A percentile compares a stretch with the other conserved stretches of the same genome.
Evolutionary conservation across 1,139 yeast genomes (phyloP).

Genomic region (Yamadazyma mexicana): DNA sequence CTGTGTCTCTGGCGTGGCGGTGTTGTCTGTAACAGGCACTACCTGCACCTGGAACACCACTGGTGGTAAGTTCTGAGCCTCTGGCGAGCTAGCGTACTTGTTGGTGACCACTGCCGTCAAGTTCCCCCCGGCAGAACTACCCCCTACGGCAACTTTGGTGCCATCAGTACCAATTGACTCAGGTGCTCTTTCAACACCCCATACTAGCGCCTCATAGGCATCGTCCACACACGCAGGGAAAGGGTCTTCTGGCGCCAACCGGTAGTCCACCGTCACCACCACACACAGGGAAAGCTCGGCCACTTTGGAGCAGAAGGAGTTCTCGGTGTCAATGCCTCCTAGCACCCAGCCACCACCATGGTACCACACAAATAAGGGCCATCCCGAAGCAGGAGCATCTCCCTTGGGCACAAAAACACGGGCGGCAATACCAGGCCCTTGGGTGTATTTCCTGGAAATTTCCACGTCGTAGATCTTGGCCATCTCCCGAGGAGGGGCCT

Average conservation of each 20-base stretch:
- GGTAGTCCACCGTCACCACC: constrained; percentile 42
- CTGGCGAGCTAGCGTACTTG: constrained; percentile 29
- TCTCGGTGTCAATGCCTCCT: constrained; percentile 47
- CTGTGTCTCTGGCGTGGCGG: constrained; percentile 39
- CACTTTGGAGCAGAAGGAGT: constrained; percentile 44
- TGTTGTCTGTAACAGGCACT: constrained; percentile 52
- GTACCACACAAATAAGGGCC: constrained; percentile 48
- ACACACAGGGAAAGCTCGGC: constrained; percentile 36
- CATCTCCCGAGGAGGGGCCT: constrained; percentile 29
- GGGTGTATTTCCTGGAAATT: constrained; percentile 36
- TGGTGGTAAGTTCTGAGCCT: constrained; percentile 30
- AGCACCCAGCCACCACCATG: constrained; percentile 55
- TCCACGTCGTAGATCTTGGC: constrained; percentile 29
- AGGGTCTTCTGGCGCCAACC: constrained; percentile 52
- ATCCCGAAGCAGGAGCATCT: constrained; percentile 36
- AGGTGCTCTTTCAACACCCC: constrained; percentile 21
- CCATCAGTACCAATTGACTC: constrained; percentile 27
- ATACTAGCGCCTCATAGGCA: constrained; percentile 33
- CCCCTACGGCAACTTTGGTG: constrained; percentile 41
- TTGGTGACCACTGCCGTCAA: constrained; percentile 44
- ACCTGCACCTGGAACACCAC: constrained; percentile 41
- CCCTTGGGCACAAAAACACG: constrained; percentile 43
- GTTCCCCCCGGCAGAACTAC: constrained; percentile 53
- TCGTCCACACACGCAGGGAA: constrained; percentile 53
- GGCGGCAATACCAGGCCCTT: constrained; percentile 31